Evolutionary conservation across 192 early-diverging fungal genomes (phyloP).

Genomic region (Haplosporangium gracile): DNA sequence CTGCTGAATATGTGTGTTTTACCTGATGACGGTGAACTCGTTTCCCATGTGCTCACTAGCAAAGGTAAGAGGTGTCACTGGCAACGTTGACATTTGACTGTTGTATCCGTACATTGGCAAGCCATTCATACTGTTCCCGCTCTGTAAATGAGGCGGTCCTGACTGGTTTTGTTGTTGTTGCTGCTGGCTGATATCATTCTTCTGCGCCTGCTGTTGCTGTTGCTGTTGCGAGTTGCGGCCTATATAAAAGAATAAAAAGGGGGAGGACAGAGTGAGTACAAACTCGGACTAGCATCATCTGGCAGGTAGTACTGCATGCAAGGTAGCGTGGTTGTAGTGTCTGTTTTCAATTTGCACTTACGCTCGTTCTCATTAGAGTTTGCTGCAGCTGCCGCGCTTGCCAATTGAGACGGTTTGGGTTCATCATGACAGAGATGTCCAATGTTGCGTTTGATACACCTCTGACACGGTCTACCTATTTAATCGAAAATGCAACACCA

Average conservation of each 20-base stretch:
- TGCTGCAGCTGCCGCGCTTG: constrained; percentile 15
- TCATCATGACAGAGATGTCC: constrained; percentile 94
- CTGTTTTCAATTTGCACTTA: background rate
- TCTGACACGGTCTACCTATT: constrained; percentile 88
- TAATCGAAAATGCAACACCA: background rate
- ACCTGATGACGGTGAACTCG: constrained; percentile 83
- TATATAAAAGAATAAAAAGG: background rate
- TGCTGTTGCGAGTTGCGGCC: constrained; percentile 1
- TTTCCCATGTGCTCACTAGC: constrained; percentile 83
- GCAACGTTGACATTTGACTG: constrained; percentile 34
- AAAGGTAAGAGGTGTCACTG: constrained; percentile 74
- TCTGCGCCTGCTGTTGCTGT: constrained; percentile 16
- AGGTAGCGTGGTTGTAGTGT: too few species aligned
- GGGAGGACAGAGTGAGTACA: too few species aligned
- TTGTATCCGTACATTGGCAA: constrained; percentile 36
- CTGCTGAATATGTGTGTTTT: background rate
- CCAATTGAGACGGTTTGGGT: constrained; percentile 63
- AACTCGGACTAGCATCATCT: too few species aligned
- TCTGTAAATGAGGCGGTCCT: constrained; percentile 18
- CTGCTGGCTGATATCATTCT: constrained; percentile 12
- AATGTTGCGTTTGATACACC: constrained; percentile 96
- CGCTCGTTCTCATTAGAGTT: constrained; percentile 7
- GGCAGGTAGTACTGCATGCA: too few species aligned
- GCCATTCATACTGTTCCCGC: constrained; percentile 1
- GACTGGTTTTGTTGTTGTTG: constrained; percentile 23